Base-by-base conservation (phyloP, 1,284 basidiomycete species). In the Albatrellus sp. region DNA sequence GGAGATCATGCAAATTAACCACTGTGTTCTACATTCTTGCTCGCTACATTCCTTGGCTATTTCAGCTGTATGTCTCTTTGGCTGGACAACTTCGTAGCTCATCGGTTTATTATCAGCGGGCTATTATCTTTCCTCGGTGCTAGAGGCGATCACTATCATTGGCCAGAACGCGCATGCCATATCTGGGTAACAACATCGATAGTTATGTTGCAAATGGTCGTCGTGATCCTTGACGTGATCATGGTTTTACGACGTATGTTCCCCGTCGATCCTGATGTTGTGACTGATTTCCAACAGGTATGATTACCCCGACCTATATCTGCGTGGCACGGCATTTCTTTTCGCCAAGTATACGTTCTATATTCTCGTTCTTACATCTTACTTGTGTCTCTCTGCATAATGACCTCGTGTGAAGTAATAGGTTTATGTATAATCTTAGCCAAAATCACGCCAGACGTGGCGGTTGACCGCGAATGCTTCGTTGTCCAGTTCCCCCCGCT, bases 131-230 rank as follows among this genome's bases (percentile, higher is more conserved):
- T 14, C 19, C 7, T 8, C 17, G 3, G 2, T 6, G 12, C 4
- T 42, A 52, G 46, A n/a, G n/a, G n/a, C 24, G 24, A 24, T 24
- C 24, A 24, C 24, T 7, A 24, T 24, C 37, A 46, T 36, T 53
- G 50, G 28, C 42, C 49, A 7, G 11, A 32, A 10, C 37, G 35
- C 31, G 43, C 55, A 14, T 60, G 59, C 42, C 41, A 52, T 6
- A 49, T 54, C 28, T 62, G 59, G 60, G 52, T 61, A 30, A 50
- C 62, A 29, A 54, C 57, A 19, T 57, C 62, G 40, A 56, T 57
- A 16, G 46, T 59, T 19, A 57, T 58, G 11, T 54, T 57, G 0
- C 52, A 61, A 13, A 30, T 59, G 4, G 55, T 63, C 24, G 54
- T 61, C 37, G 42, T 56, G 10, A 48, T 52, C 2, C 56, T 60